Percentiles rank a stretch among this genome's conserved stretches.
Conservation (phyloP, 83 land plant genomes). For the Picea engelmannii region DNA sequence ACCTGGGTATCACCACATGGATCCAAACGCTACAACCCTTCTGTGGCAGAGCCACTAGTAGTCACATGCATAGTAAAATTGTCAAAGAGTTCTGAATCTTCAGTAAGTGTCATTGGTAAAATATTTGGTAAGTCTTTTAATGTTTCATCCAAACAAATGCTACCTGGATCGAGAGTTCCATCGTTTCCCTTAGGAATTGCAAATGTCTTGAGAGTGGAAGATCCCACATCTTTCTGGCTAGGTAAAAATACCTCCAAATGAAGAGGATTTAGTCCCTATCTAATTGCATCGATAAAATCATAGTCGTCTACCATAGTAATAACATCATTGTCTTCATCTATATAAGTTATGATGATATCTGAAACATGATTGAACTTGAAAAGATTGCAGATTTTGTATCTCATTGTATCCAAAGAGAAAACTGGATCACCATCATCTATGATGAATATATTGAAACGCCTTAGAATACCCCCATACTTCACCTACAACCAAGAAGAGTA, state of each 20-base stretch:
- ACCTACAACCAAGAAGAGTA: conserved; percentile 43
- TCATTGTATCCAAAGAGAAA: conserved; percentile 42
- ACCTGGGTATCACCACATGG: too few species aligned
- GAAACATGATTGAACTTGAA: conserved; percentile 51
- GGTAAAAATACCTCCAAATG: conserved; percentile 47
- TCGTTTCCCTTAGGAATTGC: too few species aligned
- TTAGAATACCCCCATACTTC: conserved; percentile 63
- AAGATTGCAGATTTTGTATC: conserved; percentile 38
- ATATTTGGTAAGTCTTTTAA: too few species aligned
- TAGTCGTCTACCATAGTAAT: conserved; percentile 69
- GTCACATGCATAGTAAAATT: too few species aligned
- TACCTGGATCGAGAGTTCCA: too few species aligned
- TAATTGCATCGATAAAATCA: conserved; percentile 64
- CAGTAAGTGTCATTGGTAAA: too few species aligned
- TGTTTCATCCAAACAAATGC: too few species aligned
- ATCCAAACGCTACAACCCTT: too few species aligned
- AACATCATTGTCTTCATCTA: conserved; percentile 70
- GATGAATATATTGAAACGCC: conserved; percentile 49
- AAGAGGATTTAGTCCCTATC: conserved; percentile 71
- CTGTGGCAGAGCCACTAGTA: too few species aligned
- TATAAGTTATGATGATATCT: conserved; percentile 59
- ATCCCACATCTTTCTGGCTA: too few species aligned
- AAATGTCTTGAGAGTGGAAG: too few species aligned
- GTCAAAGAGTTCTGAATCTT: too few species aligned
- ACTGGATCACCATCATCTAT: conserved; percentile 25